Evolutionary conservation across 208 protist genomes (phyloP).

Genomic region (Leishmania martiniquensis): DNA sequence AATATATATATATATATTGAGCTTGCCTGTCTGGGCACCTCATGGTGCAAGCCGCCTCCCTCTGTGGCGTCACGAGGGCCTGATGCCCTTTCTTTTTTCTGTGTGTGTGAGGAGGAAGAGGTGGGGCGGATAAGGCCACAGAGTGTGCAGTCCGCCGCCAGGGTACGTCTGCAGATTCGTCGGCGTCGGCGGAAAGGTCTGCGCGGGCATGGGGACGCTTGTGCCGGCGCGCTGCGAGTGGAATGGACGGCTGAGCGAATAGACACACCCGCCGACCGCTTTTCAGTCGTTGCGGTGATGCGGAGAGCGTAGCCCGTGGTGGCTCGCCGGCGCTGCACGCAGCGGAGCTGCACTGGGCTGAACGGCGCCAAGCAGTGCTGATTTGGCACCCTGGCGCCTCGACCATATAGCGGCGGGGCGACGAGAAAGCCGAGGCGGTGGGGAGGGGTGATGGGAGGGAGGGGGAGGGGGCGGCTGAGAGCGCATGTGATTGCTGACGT

Average conservation of each 20-base stretch:
- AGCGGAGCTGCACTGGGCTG: not conserved
- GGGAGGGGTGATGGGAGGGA: no score
- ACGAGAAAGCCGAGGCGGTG: no score
- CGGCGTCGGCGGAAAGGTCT: not conserved
- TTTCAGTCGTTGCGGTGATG: not conserved
- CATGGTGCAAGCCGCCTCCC: not conserved
- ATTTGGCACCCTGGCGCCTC: no score
- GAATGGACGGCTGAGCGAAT: not conserved
- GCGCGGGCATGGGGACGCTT: not conserved
- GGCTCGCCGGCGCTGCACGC: not conserved
- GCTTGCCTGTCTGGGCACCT: not conserved
- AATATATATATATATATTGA: no score
- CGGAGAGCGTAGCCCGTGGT: not conserved
- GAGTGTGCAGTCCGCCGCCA: not conserved
- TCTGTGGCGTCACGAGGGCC: not conserved
- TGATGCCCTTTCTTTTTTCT: not conserved
- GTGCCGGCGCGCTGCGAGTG: not conserved
- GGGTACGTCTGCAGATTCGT: not conserved
- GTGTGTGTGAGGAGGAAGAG: no score
- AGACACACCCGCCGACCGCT: not conserved
- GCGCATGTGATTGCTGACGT: not conserved
- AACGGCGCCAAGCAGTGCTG: not conserved
- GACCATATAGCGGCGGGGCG: not conserved
- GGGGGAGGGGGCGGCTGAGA: not conserved
- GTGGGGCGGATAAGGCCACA: no score